Percentiles rank a stretch among this genome's conserved stretches.
Conservation (phyloP, 108 stramenopile genomes). For the Nitzschia sp. region DNA sequence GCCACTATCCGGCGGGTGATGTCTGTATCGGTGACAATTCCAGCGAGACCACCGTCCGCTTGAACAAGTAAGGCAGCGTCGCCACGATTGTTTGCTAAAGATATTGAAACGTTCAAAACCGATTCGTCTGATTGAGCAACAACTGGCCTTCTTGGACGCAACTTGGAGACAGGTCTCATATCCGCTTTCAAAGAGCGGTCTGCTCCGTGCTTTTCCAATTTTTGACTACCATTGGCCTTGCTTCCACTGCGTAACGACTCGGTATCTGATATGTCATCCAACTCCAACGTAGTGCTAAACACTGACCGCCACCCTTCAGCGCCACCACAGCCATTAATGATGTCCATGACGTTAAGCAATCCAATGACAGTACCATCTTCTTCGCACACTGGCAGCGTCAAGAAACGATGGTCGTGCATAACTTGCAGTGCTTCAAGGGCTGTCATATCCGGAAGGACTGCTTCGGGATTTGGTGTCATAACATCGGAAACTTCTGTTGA, state of each 20-base stretch:
- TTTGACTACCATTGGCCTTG: slow-evolving; percentile 1
- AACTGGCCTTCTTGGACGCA: slow-evolving; percentile 76
- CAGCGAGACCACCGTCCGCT: slow-evolving; percentile 62
- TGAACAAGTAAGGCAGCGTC: slow-evolving; percentile 63
- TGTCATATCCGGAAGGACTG: slow-evolving; percentile 79
- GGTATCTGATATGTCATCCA: slow-evolving; percentile 58
- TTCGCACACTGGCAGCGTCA: slow-evolving; percentile 89
- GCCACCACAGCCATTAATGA: slow-evolving; percentile 79
- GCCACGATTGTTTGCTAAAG: slow-evolving; percentile 65
- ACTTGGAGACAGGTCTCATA: slow-evolving; percentile 53
- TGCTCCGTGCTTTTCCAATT: slow-evolving; percentile 49
- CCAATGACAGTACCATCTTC: slow-evolving; percentile 80
- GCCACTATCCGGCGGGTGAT: slow-evolving; percentile 76
- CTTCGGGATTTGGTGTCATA: slow-evolving; percentile 94
- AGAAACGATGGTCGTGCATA: slow-evolving; percentile 92
- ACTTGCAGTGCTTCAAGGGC: slow-evolving; percentile 87
- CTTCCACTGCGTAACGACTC: slow-evolving; percentile 47
- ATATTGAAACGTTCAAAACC: slow-evolving; percentile 51
- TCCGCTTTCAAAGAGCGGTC: slow-evolving; percentile 42
- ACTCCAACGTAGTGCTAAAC: slow-evolving; percentile 66
- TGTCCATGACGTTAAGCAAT: slow-evolving; percentile 93
- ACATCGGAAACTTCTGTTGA: slow-evolving; percentile 80
- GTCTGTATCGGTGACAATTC: slow-evolving; percentile 84
- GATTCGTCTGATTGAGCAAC: slow-evolving; percentile 34
- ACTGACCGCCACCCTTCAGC: slow-evolving; percentile 82